Evolutionary conservation across 2,329 filamentous ascomycete species (phyloP), one percentile per base, ranked within the genome.

Genomic region (Clathrospora elynae): DNA sequence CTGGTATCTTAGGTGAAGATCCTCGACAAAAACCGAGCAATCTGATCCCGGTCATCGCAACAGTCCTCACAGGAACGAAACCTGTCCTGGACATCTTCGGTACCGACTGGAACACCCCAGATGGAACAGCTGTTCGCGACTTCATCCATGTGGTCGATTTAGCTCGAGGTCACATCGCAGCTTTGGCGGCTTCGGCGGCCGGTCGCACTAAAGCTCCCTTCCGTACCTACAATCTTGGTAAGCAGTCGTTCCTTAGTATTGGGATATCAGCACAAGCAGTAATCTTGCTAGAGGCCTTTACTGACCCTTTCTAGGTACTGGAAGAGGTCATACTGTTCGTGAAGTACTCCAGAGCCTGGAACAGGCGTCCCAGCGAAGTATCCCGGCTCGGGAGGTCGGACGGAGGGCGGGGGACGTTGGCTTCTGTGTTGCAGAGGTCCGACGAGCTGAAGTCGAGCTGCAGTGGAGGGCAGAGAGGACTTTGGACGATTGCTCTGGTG

Each of bases 141-240:
- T 87, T 84, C 59, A 84, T 86, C 50, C 83, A 86, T 53, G 83
- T 86, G 24, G 79, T 77, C 11, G 84, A 86, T 63, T 75, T 87
- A 30, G 83, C 83, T 5, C 73, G 78, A 28, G 83, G 81, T 4
- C 84, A 87, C 64, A 76, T 85, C 24, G 81, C 83, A 5, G 84
- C 84, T 2, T 71, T 84, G 39, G 59, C 65, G 5, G 67, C 68
- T 17, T 65, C 63, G n/a, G 54, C 64, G 17, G 53, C 57, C 28
- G 65, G 65, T 20, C 62, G 51, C 20, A 59, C 64, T 24, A 57
- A 57, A 32, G 49, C 66, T 2, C 50, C 68, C 4, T 73, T 72
- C 51, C 57, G 71, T 14, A 51, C 67, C 6, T 74, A 70, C 60
- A 74, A 75, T 37, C 60, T 75, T 18, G 64, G 64, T 68, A 54